Evolutionary conservation across 2,329 filamentous ascomycete species (phyloP).

Genomic region (Hymenoscyphus infarciens): DNA sequence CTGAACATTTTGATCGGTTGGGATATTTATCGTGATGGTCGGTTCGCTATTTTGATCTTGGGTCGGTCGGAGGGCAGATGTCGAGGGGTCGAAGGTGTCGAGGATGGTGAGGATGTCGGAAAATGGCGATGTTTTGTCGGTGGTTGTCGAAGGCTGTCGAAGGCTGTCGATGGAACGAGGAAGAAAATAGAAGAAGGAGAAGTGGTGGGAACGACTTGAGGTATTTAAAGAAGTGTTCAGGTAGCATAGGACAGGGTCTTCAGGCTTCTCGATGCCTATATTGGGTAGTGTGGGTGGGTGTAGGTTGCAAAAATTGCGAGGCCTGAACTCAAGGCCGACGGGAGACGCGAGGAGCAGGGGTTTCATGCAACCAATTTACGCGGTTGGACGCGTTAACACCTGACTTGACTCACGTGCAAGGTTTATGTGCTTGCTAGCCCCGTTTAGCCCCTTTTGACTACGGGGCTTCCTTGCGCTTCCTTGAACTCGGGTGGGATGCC

Average conservation of each 20-base stretch:
- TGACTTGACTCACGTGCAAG: constrained; percentile 24
- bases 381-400: constrained; percentile 14
- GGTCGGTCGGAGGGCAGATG: constrained; percentile 8
- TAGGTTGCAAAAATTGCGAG: constrained; percentile 16
- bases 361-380: constrained; percentile 15
- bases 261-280: constrained; percentile 16
- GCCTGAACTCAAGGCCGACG: constrained; percentile 12
- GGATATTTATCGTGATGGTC: neutral
- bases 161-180: constrained; percentile 10
- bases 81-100: constrained; percentile 14
- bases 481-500: constrained; percentile 5
- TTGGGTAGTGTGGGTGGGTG: constrained; percentile 5
- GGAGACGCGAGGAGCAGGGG: constrained; percentile 21
- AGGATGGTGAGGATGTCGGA: constrained; percentile 14
- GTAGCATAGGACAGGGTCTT: constrained; percentile 7
- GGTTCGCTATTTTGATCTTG: constrained; percentile 9
- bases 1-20: constrained; percentile 28
- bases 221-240: constrained; percentile 19
- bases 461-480: no score
- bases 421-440: neutral
- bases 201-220: constrained; percentile 11
- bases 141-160: constrained; percentile 7
- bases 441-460: neutral
- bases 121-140: no score
- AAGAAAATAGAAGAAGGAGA: constrained; percentile 7